These are phyloP conservation scores for Beauveria sp. DNA, from an alignment of 2,329 filamentous ascomycete genomes.

Conservation along the genomic window DNA sequence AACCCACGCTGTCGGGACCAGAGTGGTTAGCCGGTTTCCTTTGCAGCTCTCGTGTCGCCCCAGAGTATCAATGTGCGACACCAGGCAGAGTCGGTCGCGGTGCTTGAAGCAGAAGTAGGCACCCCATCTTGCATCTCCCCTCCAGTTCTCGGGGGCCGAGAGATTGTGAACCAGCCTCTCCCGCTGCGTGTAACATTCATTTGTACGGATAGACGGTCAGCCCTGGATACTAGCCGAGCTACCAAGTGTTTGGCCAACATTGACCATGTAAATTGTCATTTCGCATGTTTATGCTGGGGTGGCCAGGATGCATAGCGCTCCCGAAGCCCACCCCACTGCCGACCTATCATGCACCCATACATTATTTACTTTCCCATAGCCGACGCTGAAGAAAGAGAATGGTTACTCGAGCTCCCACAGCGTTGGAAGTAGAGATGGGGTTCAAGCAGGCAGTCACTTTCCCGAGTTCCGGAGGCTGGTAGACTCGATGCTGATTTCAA, in stretches of 20 bases:
- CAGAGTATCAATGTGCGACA: background rate
- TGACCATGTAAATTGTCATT: background rate
- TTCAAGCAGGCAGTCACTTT: background rate
- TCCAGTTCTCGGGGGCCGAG: background rate
- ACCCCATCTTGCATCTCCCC: background rate
- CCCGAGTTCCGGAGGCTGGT: too few species aligned
- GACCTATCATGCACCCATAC: too few species aligned
- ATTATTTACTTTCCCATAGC: too few species aligned
- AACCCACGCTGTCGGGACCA: background rate
- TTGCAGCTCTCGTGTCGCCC: background rate
- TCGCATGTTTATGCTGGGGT: background rate
- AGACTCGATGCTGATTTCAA: background rate
- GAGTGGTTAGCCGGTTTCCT: background rate
- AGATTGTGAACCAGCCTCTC: background rate
- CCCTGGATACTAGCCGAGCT: too few species aligned
- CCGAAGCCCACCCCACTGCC: background rate
- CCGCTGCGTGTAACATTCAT: conserved; percentile 1
- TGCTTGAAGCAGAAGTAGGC: too few species aligned
- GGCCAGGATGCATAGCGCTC: background rate
- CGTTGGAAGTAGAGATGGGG: background rate
- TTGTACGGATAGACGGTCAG: background rate
- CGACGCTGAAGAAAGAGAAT: too few species aligned
- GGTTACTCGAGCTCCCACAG: background rate
- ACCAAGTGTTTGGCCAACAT: background rate
- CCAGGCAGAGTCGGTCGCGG: background rate